Conservation (phyloP, 192 early-diverging fungal genomes). For the Dimargaris cristalligena region DNA sequence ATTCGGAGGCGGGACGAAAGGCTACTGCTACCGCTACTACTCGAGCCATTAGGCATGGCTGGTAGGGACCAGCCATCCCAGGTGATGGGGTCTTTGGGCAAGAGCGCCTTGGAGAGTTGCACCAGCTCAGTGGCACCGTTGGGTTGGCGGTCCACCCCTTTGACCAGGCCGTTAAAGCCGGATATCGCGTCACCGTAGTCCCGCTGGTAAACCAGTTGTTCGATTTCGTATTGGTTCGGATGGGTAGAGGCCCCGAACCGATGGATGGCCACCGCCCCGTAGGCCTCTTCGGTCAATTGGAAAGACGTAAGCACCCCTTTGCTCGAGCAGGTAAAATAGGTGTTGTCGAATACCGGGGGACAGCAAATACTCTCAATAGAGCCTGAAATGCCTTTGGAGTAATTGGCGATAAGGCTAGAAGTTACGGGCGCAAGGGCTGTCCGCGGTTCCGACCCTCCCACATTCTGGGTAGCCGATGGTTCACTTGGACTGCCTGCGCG, state of each 20-base stretch:
- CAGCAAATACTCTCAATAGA: conserved; percentile 2
- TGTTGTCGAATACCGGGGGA: conserved; percentile 9
- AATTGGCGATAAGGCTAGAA: not conserved
- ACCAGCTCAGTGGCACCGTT: conserved; percentile 7
- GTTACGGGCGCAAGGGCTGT: not conserved
- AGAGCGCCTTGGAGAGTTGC: conserved; percentile 24
- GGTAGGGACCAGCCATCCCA: conserved; percentile 24
- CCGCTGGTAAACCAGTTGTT: conserved; percentile 9
- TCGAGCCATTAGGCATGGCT: conserved; percentile 13
- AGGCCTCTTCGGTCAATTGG: conserved; percentile 10
- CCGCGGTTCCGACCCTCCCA: not conserved
- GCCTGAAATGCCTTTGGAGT: not conserved
- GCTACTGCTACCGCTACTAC: not conserved
- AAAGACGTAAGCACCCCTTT: conserved; percentile 8
- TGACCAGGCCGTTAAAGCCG: not conserved
- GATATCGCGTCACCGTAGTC: conserved; percentile 3
- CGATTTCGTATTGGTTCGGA: conserved; percentile 10
- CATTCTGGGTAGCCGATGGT: not conserved
- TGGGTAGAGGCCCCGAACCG: conserved; percentile 1
- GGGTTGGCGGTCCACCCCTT: not conserved
- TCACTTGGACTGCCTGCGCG: conserved; percentile 6
- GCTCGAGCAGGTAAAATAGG: conserved; percentile 1
- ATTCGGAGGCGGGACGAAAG: not conserved
- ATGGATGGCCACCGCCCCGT: conserved; percentile 9
- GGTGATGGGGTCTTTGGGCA: conserved; percentile 19